Percentiles rank a stretch among this genome's conserved stretches.
These are phyloP conservation scores for Rhodamnia rubescens DNA, from an alignment of 345 rosid genomes.

Conservation along the genomic window DNA sequence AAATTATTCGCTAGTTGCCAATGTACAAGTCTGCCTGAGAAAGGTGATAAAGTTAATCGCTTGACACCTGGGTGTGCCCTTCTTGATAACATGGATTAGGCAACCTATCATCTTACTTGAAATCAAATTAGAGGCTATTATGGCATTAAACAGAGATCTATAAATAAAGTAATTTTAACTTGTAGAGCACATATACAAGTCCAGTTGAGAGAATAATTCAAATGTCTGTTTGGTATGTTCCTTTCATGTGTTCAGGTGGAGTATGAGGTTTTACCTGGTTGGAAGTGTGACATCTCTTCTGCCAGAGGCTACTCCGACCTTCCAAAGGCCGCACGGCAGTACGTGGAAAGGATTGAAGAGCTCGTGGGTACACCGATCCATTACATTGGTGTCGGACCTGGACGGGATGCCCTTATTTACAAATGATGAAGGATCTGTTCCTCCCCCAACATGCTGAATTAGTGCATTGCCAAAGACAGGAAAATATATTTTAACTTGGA, in stretches of 20 bases:
- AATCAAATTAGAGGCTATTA: background rate
- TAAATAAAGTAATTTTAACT: background rate
- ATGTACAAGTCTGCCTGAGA: background rate
- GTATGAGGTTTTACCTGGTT: conserved; percentile 86
- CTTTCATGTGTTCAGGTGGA: conserved; percentile 44
- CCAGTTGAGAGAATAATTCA: background rate
- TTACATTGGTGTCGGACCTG: conserved; percentile 88
- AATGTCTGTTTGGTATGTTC: background rate
- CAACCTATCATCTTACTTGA: background rate
- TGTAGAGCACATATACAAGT: background rate
- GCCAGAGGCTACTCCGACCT: conserved; percentile 68
- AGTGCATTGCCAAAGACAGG: background rate
- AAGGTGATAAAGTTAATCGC: background rate
- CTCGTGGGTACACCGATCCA: conserved; percentile 73
- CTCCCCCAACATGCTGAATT: background rate
- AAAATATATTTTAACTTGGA: background rate
- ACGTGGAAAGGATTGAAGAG: conserved; percentile 87
- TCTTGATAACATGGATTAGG: background rate
- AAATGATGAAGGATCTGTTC: conserved; percentile 22
- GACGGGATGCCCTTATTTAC: conserved; percentile 83
- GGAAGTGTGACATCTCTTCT: conserved; percentile 76
- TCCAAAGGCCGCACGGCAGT: conserved; percentile 67
- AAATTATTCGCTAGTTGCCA: background rate
- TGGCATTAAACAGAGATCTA: background rate
- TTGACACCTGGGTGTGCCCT: background rate